These are phyloP conservation scores for Ustanciosporium gigantosporum DNA, from an alignment of 1,284 basidiomycete species.

Conservation along the genomic window DNA sequence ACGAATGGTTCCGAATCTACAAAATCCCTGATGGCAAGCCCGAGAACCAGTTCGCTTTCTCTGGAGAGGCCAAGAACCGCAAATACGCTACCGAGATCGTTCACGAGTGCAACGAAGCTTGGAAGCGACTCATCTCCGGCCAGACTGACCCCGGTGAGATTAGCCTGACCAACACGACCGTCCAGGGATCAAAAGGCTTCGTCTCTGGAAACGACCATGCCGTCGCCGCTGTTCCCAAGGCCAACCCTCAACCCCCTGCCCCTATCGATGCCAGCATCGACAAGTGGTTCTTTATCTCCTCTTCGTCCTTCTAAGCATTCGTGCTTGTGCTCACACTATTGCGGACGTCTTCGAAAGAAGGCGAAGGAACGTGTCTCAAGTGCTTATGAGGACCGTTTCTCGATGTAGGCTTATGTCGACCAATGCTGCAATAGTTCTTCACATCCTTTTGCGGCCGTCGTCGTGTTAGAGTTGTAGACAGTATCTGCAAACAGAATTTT, in stretches of 20 bases:
- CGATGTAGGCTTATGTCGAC: too few species aligned
- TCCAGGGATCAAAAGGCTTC: constrained; percentile 75
- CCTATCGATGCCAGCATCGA: constrained; percentile 60
- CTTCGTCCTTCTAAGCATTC: constrained; percentile 29
- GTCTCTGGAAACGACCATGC: constrained; percentile 68
- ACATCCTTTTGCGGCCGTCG: too few species aligned
- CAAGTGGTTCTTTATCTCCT: constrained; percentile 61
- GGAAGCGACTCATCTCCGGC: constrained; percentile 88
- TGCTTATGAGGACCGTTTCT: too few species aligned
- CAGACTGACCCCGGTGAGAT: constrained; percentile 64
- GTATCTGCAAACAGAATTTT: too few species aligned
- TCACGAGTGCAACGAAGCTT: constrained; percentile 97
- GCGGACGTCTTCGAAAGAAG: too few species aligned
- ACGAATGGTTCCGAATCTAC: constrained; percentile 86
- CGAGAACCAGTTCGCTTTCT: constrained; percentile 98
- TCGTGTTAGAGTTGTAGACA: too few species aligned
- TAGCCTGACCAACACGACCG: constrained; percentile 67
- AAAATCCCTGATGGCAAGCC: constrained; percentile 96
- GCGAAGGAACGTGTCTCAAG: too few species aligned
- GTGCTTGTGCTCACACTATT: too few species aligned
- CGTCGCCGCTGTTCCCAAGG: constrained; percentile 74
- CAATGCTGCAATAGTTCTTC: too few species aligned
- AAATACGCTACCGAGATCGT: constrained; percentile 98
- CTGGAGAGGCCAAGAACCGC: constrained; percentile 95
- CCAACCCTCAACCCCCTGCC: constrained; percentile 65